Evolutionary conservation across 225 moss, liverwort and hornwort genomes (phyloP).

Genomic region (Bryoerythrophyllum caledonicum): DNA sequence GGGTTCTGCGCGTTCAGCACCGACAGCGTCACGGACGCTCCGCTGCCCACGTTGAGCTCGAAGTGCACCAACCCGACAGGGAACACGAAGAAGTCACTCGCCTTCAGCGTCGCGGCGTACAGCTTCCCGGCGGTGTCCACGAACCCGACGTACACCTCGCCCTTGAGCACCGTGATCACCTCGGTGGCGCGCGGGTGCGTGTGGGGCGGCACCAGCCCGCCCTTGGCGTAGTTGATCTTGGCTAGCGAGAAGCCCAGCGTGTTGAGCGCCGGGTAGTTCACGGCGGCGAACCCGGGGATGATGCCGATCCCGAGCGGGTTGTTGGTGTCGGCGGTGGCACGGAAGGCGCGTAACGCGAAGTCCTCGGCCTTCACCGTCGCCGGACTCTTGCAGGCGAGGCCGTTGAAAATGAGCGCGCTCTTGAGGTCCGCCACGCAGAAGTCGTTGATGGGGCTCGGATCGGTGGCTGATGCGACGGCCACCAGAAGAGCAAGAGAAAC

Average conservation of each 20-base stretch:
- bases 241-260: background rate
- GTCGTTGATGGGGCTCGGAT: constrained; percentile 29
- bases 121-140: background rate
- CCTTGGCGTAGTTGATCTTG: background rate
- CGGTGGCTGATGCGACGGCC: background rate
- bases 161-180: constrained; percentile 16
- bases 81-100: background rate
- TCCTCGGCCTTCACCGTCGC: background rate
- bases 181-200: constrained; percentile 32
- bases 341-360: constrained; percentile 25
- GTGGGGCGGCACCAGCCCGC: constrained; percentile 34
- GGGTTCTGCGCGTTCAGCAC: constrained; percentile 14
- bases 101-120: background rate
- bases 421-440: constrained; percentile 36
- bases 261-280: background rate
- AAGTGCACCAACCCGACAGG: background rate
- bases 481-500: constrained; percentile 8
- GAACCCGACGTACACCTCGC: background rate
- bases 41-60: background rate
- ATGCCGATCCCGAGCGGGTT: background rate
- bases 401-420: constrained; percentile 14
- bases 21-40: background rate
- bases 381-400: constrained; percentile 29
- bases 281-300: background rate
- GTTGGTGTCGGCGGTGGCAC: constrained; percentile 4